Conservation (phyloP, 495 filamentous ascomycete genomes). For the Oidiodendron maius region DNA sequence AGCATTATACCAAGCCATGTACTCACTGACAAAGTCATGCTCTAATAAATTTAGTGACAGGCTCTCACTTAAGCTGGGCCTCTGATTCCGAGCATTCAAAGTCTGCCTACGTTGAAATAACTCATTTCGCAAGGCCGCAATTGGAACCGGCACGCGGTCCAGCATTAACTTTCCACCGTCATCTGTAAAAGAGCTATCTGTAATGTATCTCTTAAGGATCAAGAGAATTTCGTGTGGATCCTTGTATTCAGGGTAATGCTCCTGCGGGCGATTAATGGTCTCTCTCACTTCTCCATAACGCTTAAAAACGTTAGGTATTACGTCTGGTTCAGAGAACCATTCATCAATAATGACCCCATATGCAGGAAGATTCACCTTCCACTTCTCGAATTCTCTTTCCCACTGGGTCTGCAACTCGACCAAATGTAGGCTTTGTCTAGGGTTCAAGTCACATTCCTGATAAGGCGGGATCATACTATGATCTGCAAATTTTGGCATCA, state of each 20-base stretch:
- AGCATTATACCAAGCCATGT: constrained; percentile 3
- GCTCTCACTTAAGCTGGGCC: neutral
- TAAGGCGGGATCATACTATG: neutral
- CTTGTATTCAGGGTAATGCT: neutral
- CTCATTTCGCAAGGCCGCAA: neutral
- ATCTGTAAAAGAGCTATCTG: neutral
- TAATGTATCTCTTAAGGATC: neutral
- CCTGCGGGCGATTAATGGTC: neutral
- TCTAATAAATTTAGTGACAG: neutral
- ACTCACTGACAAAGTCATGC: neutral
- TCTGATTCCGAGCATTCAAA: neutral
- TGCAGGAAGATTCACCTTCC: neutral
- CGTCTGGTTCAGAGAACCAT: neutral
- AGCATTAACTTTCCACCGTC: neutral
- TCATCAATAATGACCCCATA: neutral
- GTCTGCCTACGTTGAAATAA: neutral
- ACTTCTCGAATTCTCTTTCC: neutral
- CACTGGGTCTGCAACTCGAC: neutral
- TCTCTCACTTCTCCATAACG: constrained; percentile 1
- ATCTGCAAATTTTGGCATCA: neutral
- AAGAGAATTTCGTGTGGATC: neutral
- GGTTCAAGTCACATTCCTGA: neutral
- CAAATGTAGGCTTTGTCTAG: neutral
- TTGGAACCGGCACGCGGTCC: neutral
- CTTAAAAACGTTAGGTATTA: neutral